Conservation (phyloP, 495 filamentous ascomycete species). For the Penicillium goetzii region DNA sequence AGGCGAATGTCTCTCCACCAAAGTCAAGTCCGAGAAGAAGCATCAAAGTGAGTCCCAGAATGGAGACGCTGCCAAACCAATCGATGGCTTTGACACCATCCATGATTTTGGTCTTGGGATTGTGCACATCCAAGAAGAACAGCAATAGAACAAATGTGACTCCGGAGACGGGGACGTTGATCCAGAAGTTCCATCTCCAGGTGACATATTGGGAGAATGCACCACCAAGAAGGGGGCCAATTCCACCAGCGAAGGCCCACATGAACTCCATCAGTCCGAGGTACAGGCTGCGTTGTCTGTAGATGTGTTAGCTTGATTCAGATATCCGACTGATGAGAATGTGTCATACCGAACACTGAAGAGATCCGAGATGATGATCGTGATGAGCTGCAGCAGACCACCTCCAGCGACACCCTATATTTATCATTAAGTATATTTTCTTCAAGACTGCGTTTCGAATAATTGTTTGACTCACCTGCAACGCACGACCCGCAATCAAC, state of each 20-base stretch:
- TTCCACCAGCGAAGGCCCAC: slow-evolving; percentile 59
- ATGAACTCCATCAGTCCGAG: slow-evolving; percentile 58
- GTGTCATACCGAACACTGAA: slow-evolving; percentile 58
- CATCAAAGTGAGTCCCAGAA: slow-evolving; percentile 75
- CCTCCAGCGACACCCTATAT: slow-evolving; percentile 53
- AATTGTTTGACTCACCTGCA: slow-evolving; percentile 38
- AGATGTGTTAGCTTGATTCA: slow-evolving; percentile 3
- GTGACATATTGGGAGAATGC: slow-evolving; percentile 62
- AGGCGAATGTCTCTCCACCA: slow-evolving; percentile 72
- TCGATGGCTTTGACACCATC: slow-evolving; percentile 77
- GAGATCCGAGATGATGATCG: slow-evolving; percentile 60
- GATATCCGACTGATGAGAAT: not conserved
- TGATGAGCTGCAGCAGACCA: slow-evolving; percentile 55
- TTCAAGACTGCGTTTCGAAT: not conserved
- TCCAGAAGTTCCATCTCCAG: slow-evolving; percentile 76
- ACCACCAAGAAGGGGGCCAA: slow-evolving; percentile 73
- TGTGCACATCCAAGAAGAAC: slow-evolving; percentile 62
- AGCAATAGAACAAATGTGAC: slow-evolving; percentile 60
- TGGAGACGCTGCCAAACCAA: slow-evolving; percentile 70
- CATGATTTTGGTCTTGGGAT: slow-evolving; percentile 56
- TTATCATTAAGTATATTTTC: not conserved
- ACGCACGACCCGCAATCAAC: slow-evolving; percentile 57
- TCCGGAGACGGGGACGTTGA: slow-evolving; percentile 68
- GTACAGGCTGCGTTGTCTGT: slow-evolving; percentile 54
- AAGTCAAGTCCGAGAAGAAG: slow-evolving; percentile 76